Evolutionary conservation across 2,329 filamentous ascomycete species (phyloP).

Genomic region (Biscogniauxia sp.): DNA sequence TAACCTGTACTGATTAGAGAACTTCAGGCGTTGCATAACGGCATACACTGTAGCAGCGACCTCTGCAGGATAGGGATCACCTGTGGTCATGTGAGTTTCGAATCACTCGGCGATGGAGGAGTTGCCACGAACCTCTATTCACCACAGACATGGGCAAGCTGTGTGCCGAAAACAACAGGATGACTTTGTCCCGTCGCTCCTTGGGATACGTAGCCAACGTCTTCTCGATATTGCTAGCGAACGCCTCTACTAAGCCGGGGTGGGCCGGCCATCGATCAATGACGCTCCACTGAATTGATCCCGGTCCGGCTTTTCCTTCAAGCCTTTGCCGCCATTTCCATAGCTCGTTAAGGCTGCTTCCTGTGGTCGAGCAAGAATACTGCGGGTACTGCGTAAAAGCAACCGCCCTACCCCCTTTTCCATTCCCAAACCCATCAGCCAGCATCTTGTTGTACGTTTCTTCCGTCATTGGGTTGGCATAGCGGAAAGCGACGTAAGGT

Average conservation of each 20-base stretch:
- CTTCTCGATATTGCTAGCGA: conserved; percentile 87
- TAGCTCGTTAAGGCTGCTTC: conserved; percentile 91
- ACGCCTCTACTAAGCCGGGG: conserved; percentile 82
- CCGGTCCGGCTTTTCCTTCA: conserved; percentile 70
- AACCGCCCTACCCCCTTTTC: conserved; percentile 87
- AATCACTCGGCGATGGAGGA: background rate
- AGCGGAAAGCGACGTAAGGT: conserved; percentile 95
- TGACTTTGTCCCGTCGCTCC: conserved; percentile 74
- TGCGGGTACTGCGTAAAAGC: conserved; percentile 98
- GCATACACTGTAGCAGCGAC: conserved; percentile 94
- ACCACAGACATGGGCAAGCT: conserved; percentile 96
- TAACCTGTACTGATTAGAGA: conserved; percentile 86
- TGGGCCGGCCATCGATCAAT: conserved; percentile 98
- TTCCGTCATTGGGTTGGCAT: conserved; percentile 90
- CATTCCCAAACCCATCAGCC: conserved; percentile 84
- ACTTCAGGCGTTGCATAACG: conserved; percentile 88
- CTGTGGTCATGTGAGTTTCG: conserved; percentile 41
- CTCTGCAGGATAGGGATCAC: conserved; percentile 92
- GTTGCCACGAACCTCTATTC: conserved; percentile 67
- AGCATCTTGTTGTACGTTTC: conserved; percentile 84
- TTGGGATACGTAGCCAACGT: conserved; percentile 81
- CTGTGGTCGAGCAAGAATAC: conserved; percentile 96
- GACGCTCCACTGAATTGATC: conserved; percentile 89
- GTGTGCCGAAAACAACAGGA: conserved; percentile 92
- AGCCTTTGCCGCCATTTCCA: conserved; percentile 95